These are phyloP conservation scores for Phalaenopsis equestris DNA, from an alignment of 106 monocot species.

Conservation along the genomic window DNA sequence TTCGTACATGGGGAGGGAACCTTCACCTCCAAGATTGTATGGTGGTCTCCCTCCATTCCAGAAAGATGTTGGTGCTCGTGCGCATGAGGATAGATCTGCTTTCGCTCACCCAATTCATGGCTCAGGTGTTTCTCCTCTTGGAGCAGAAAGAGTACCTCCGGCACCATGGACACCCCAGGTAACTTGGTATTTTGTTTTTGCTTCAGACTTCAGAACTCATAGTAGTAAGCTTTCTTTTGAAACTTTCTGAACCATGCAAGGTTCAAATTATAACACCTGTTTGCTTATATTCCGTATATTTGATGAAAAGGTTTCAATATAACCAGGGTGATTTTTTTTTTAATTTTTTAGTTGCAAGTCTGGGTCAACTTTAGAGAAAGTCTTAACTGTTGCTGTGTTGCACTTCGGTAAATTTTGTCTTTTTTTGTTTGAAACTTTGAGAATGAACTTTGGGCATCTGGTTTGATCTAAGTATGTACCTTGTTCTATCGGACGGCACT, in stretches of 20 bases:
- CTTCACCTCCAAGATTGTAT: slow-evolving; percentile 44
- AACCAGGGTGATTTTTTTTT: not conserved
- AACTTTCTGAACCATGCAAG: not conserved
- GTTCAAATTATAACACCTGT: not conserved
- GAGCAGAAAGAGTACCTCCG: slow-evolving; percentile 39
- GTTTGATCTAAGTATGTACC: not conserved
- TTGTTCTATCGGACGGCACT: not conserved
- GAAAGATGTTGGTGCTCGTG: slow-evolving; percentile 42
- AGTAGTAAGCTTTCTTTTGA: not conserved
- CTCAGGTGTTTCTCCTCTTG: slow-evolving; percentile 27
- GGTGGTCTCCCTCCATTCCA: slow-evolving; percentile 43
- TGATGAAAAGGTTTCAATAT: not conserved
- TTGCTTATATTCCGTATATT: not conserved
- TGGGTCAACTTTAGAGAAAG: not conserved
- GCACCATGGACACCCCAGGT: slow-evolving; percentile 66
- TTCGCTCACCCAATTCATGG: slow-evolving; percentile 27
- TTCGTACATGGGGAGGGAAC: slow-evolving; percentile 52
- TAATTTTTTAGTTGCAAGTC: not conserved
- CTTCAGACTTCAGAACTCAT: not conserved
- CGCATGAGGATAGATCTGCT: slow-evolving; percentile 48
- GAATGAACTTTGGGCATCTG: not conserved
- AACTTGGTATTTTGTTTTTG: not conserved
- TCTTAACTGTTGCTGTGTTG: not conserved
- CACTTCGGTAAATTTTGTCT: not conserved
- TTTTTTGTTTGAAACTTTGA: not conserved